Evolutionary conservation across 176 grass and related monocot genomes (phyloP), one percentile per base, ranked within the genome.

Genomic region (Pontederia crassipes): DNA sequence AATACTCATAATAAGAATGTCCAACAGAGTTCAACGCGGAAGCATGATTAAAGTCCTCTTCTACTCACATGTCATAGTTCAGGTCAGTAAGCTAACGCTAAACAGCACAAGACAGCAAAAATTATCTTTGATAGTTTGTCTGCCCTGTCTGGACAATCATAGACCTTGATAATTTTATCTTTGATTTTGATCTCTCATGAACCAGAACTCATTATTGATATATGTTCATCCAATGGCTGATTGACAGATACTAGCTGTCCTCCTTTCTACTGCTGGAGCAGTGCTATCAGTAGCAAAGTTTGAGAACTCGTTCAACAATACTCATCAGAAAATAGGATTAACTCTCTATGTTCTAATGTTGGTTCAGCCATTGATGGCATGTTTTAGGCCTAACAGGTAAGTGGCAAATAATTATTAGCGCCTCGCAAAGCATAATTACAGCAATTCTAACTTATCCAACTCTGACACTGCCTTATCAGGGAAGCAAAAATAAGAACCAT

Each of bases 291-390:
- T 86, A 49, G 92, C 78, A 76, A 81, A 98, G 52, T 98, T 98
- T 17, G 88, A 98, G 47, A 98, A 98, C 72, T 86, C 82, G n/a
- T 98, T 98, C 72, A 79, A 82, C 57, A 98, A 98, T 54, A 81
- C 68, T 35, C 94, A 98, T 66, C 94, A 93, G 59, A 83, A 81
- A 59, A 79, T 92, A 67, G 94, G 94, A 29, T 62, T 98, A 54
- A 81, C 74, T 14, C 68, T 98, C 7, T 92, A 93, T 73, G 88
- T 64, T 28, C 80, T 81, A 59, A 86, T 98, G 61, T 93, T 78
- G 85, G 67, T 93, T 75, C 94, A 98, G 66, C 88, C 94, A 59
- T 29, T 98, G 47, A 81, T 93, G 17, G 88, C 81, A 71, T 98
- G 83, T 64, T 79, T 98, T 55, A 89, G 94, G 46, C 85, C 94